A percentile compares a stretch with the other conserved stretches of the same genome.
These are phyloP conservation scores for Pleurotus tuoliensis DNA, from an alignment of 768 basidiomycete species.

Conservation along the genomic window DNA sequence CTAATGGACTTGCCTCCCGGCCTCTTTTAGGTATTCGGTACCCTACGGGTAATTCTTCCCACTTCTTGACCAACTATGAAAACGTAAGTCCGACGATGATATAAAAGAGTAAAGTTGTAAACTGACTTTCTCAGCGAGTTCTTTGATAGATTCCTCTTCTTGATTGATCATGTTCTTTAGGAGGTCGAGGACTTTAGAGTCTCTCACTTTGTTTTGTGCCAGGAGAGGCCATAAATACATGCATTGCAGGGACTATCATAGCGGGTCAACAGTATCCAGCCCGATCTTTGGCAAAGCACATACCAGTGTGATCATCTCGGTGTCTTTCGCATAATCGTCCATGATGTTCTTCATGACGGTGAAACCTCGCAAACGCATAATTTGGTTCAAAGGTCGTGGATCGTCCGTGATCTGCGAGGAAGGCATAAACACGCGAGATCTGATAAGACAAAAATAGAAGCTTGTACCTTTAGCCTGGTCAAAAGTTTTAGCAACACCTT, in stretches of 20 bases:
- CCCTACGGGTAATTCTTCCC: constrained; percentile 72
- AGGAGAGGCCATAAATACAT: constrained; percentile 79
- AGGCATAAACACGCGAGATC: too few relatives aligned
- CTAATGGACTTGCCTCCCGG: constrained; percentile 19
- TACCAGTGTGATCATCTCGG: constrained; percentile 69
- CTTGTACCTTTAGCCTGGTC: constrained; percentile 72
- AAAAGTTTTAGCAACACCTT: constrained; percentile 82
- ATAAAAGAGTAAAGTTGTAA: too few relatives aligned
- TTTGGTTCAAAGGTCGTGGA: constrained; percentile 67
- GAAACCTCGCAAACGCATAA: constrained; percentile 92
- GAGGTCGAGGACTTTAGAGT: constrained; percentile 59
- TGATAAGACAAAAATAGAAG: too few relatives aligned
- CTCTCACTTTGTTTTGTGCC: constrained; percentile 89
- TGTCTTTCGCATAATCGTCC: constrained; percentile 68
- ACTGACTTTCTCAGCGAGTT: constrained; percentile 60
- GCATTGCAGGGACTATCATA: constrained; percentile 56
- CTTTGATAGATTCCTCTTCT: constrained; percentile 49
- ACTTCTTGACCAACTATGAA: constrained; percentile 68
- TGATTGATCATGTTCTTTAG: constrained; percentile 52
- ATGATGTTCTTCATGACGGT: constrained; percentile 88
- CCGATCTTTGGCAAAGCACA: constrained; percentile 20
- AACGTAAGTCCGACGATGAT: background rate
- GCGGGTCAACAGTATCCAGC: background rate
- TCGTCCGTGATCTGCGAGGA: constrained; percentile 76
- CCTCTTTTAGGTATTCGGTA: constrained; percentile 84